phyloP scores from a whole-genome alignment of 352 stramenopile genomes.

The Pythium sp. region DNA sequence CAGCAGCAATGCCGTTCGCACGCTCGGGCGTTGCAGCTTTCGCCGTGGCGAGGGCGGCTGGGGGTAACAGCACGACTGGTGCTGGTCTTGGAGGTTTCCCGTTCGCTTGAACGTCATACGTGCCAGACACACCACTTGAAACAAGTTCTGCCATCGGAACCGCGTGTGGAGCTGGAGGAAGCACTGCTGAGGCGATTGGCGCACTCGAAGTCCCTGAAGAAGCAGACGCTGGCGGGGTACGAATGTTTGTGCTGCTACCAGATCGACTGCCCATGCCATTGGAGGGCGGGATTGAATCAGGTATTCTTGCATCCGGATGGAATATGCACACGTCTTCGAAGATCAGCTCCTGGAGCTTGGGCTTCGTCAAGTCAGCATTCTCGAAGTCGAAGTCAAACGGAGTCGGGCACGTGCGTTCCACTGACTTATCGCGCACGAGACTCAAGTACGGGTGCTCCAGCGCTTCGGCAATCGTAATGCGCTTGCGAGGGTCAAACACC shows the following conservation, averaged over 20 bases:
- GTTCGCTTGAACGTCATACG: slow-evolving; percentile 12
- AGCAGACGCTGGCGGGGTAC: slow-evolving; percentile 19
- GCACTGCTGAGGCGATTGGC: not conserved
- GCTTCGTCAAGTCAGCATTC: slow-evolving; percentile 87
- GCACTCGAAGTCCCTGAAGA: slow-evolving; percentile 8
- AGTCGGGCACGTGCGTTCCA: slow-evolving; percentile 75
- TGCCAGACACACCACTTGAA: slow-evolving; percentile 6
- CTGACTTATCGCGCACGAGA: slow-evolving; percentile 63
- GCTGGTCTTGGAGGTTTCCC: slow-evolving; percentile 27
- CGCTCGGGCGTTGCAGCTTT: slow-evolving; percentile 15
- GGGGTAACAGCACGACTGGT: slow-evolving; percentile 35
- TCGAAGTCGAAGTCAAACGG: slow-evolving; percentile 88
- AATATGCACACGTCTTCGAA: slow-evolving; percentile 90
- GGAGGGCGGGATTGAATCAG: slow-evolving; percentile 24
- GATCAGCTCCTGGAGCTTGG: slow-evolving; percentile 89
- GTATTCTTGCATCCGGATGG: slow-evolving; percentile 75
- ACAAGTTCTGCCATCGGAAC: slow-evolving; percentile 21
- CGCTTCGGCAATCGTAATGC: slow-evolving; percentile 78
- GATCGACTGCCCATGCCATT: slow-evolving; percentile 14
- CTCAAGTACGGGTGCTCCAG: slow-evolving; percentile 80
- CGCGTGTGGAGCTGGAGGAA: slow-evolving; percentile 5
- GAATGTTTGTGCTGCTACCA: slow-evolving; percentile 14
- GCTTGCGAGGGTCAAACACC: slow-evolving; percentile 89
- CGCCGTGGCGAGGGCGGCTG: slow-evolving; percentile 15
- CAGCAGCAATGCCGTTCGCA: not conserved